These are phyloP conservation scores for Globisporangium cederbergense DNA, from an alignment of 352 stramenopile species.

Conservation along the genomic window DNA sequence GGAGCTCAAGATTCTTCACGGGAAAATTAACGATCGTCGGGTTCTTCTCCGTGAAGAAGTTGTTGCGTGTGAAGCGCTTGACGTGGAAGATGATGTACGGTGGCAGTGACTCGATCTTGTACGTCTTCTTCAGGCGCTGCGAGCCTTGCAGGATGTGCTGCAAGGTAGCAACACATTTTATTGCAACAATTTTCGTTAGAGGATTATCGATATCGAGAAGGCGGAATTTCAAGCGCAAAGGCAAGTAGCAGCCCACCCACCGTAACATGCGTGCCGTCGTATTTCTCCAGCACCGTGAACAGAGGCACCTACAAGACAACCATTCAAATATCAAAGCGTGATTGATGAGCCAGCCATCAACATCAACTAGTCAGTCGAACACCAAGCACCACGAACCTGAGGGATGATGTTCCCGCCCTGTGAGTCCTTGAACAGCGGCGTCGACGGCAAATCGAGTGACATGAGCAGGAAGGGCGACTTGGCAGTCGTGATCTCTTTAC, in stretches of 20 bases:
- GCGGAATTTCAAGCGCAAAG: background rate
- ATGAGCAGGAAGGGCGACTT: slow-evolving; percentile 88
- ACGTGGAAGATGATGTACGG: slow-evolving; percentile 97
- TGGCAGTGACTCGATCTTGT: slow-evolving; percentile 91
- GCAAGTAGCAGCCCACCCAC: slow-evolving; percentile 17
- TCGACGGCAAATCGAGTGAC: slow-evolving; percentile 96
- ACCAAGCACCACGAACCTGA: slow-evolving; percentile 39
- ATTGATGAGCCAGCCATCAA: background rate
- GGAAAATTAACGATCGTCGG: slow-evolving; percentile 99
- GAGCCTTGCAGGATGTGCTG: slow-evolving; percentile 75
- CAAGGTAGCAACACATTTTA: slow-evolving; percentile 13
- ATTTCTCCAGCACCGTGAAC: slow-evolving; percentile 97
- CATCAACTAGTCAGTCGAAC: background rate
- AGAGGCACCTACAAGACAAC: slow-evolving; percentile 86
- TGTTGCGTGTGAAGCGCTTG: slow-evolving; percentile 97
- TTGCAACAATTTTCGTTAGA: background rate
- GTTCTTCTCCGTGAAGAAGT: slow-evolving; percentile 99
- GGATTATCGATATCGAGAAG: background rate
- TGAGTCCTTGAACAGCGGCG: slow-evolving; percentile 98
- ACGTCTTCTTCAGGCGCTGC: slow-evolving; percentile 88
- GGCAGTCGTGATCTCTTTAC: slow-evolving; percentile 30
- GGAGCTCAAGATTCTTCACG: slow-evolving; percentile 98
- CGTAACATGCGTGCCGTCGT: slow-evolving; percentile 89
- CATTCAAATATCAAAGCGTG: background rate
- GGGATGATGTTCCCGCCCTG: slow-evolving; percentile 96